Percentiles rank a stretch among this genome's conserved stretches.
These are phyloP conservation scores for Aspergillus felis DNA, from an alignment of 2,329 filamentous ascomycete genomes.

Conservation along the genomic window DNA sequence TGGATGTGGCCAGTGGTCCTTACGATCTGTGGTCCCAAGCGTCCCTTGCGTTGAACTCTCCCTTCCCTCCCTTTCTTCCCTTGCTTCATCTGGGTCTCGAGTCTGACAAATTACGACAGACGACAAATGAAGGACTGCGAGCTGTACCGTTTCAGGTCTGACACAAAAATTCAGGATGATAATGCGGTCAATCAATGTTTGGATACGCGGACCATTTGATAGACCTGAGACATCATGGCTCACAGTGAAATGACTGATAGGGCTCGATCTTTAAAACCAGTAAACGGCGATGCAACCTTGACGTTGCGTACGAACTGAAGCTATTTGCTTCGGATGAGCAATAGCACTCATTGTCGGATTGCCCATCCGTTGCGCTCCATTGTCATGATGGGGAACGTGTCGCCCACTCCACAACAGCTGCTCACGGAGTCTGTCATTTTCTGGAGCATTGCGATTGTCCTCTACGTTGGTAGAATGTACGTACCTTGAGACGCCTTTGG, in stretches of 20 bases:
- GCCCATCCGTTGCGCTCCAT: not conserved
- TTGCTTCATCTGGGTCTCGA: constrained; percentile 1
- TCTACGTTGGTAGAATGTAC: constrained; percentile 29
- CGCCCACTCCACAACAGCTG: constrained; percentile 27
- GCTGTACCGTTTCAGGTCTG: not conserved
- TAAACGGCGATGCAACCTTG: not conserved
- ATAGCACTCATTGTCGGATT: not conserved
- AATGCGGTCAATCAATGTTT: not conserved
- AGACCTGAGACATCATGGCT: not conserved
- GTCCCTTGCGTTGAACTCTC: constrained; percentile 8
- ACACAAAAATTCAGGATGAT: not conserved
- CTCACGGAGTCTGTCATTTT: constrained; percentile 27
- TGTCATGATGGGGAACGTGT: constrained; percentile 25
- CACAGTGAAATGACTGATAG: not conserved
- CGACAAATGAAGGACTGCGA: not conserved
- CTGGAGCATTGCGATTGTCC: constrained; percentile 26
- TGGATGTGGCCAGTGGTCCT: not conserved
- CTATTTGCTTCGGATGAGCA: not conserved
- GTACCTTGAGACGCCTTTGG: constrained; percentile 6
- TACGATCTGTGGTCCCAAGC: not conserved
- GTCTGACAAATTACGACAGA: not conserved
- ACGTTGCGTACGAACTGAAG: not conserved
- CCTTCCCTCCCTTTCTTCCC: not conserved
- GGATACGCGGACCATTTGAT: not conserved
- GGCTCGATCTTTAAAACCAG: not conserved